Evolutionary conservation across 768 basidiomycete genomes (phyloP), one percentile per base, ranked within the genome.

Genomic region (Podaxis rugospora): DNA sequence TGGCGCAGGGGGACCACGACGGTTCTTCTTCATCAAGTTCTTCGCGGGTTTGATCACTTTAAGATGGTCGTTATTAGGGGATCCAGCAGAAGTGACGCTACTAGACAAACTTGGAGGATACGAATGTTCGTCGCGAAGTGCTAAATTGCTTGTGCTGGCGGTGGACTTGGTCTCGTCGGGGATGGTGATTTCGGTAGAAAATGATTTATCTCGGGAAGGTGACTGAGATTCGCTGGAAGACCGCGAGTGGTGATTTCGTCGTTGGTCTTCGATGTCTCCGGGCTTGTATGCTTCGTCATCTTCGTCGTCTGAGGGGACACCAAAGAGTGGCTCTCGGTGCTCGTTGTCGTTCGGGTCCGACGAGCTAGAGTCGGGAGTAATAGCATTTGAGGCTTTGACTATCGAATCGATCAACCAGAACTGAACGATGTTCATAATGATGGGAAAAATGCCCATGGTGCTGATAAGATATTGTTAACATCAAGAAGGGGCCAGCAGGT

Each of bases 401-500:
- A 95, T 94, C 0, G 91, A 90, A 74, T 97, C 93, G 61, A 97
- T 95, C 54, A 97, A 77, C 87, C 95, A 95, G 80, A 98, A 98
- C 70, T 98, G 96, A 10, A 93, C 66, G 39, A 93, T 75, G 71
- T 94, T 94, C 91, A 93, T 92, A 46, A 87, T 75, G 65, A 91
- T 89, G 0, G 94, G 95, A 75, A 95, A 94, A 55, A 96, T 72
- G 55, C 93, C 92, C 92, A 98, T 95, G 23, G 88, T 89, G 66
- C 90, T 93, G 54, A 47, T 64, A 56, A 25, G 37, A 60, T 60
- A 23, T 44, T 9, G 42, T 59, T 42, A 52, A 63, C 9, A 39
- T 14, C 23, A 21, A 23, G 7, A 40, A 39, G 25, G 21, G 21
- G 13, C 23, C 35, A 27, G 9, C 25, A 39, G 61, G 59, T 6